Base-by-base conservation (phyloP, 805 yeast species). In the Blastobotrys terrestris region DNA sequence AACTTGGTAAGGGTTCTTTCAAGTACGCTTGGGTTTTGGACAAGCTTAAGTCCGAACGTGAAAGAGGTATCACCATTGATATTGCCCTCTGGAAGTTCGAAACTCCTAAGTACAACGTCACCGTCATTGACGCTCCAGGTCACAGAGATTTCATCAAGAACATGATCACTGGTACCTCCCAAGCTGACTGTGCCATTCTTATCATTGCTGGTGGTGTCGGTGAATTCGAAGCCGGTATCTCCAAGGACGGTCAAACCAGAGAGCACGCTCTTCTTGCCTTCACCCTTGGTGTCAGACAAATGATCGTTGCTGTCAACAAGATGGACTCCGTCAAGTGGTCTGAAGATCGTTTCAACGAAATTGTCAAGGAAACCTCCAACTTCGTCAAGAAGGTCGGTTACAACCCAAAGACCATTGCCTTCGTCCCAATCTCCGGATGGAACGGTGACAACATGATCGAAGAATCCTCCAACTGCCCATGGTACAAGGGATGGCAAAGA, bases 11-110 rank as follows among this genome's bases (percentile, higher is more conserved):
- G 83, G 94, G 95, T 77, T 89, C 96, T 72, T 90, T 89, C 89
- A 88, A 89, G 79, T 86, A 88, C 86, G 96, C 96, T 69, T 88
- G 96, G 96, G 95, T 89, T 67, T 82, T 89, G 76, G 96, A 89
- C 81, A 88, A 88, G 77, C 80, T 89, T 67, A 86, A 87, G 86
- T 95, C 95, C 72, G 96, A 89, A 81, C 84, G 96, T 77, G 92
- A 86, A 77, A 86, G 96, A 80, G 96, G 96, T 85, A 88, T 88
- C 81, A 88, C 96, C 73, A 88, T 88, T 69, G 95, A 88, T 75
- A 87, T 88, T 66, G 92, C 95, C 75, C 81, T 87, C 70, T 85
- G 95, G 85, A 84, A 85, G 78, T 87, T 88, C 83, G 92, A 86
- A 78, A 87, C 95, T 73, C 89, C 90, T 68, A 85, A 84, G 75